These are phyloP conservation scores for Pyrenula aspistea DNA, from an alignment of 495 filamentous ascomycete genomes.

Conservation along the genomic window DNA sequence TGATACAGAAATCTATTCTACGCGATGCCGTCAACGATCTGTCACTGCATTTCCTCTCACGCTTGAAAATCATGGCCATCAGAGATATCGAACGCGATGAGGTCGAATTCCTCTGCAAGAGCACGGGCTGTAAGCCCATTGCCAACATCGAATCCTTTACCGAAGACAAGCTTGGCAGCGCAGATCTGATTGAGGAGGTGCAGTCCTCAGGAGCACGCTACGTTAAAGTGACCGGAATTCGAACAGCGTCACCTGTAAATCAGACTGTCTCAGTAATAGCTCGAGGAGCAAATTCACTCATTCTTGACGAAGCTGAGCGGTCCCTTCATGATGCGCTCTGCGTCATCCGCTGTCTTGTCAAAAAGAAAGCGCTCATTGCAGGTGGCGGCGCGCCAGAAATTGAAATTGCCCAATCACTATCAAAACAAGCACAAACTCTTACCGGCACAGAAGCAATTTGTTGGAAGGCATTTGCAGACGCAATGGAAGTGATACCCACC, in stretches of 20 bases:
- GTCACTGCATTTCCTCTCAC: conserved; percentile 91
- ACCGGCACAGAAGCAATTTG: conserved; percentile 91
- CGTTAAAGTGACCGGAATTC: conserved; percentile 89
- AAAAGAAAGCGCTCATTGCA: conserved; percentile 95
- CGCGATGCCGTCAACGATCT: conserved; percentile 96
- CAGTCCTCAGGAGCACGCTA: conserved; percentile 78
- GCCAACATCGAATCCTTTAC: conserved; percentile 98
- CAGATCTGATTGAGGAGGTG: conserved; percentile 87
- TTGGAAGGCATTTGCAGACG: conserved; percentile 97
- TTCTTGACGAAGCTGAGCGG: conserved; percentile 93
- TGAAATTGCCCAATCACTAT: conserved; percentile 74
- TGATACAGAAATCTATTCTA: conserved; percentile 97
- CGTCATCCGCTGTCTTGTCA: conserved; percentile 93
- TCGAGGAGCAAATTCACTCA: conserved; percentile 86
- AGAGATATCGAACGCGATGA: conserved; percentile 98
- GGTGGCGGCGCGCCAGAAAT: conserved; percentile 95
- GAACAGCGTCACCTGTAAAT: conserved; percentile 40
- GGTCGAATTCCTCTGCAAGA: conserved; percentile 98
- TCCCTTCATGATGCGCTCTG: conserved; percentile 94
- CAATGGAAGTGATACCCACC: conserved; percentile 93
- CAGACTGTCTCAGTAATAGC: conserved; percentile 90
- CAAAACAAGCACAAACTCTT: conserved; percentile 67
- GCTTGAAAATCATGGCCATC: conserved; percentile 86
- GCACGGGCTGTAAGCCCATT: conserved; percentile 95
- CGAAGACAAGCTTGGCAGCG: conserved; percentile 95